Base-by-base conservation (phyloP, 371 early-diverging fungal species). In the Apophysomyces sp. region DNA sequence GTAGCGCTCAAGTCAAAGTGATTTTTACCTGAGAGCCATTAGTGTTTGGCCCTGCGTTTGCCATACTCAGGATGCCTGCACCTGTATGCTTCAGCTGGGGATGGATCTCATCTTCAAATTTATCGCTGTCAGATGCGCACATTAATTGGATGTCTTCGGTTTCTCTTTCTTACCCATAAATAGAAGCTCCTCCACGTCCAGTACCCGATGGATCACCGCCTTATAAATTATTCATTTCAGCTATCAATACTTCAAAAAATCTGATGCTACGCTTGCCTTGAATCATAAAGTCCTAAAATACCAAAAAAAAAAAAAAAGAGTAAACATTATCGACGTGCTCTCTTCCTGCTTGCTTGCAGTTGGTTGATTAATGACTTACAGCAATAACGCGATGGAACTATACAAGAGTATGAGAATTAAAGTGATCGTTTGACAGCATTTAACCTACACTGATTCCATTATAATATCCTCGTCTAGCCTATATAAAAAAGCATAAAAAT, bases 51-150 rank as follows among this genome's bases (percentile, higher is more conserved):
- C 95, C 95, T 40, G 87, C 61, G 73, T 95, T 95, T 21, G 95
- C 95, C 95, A 95, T 95, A 66, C 86, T 86, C 12, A 89, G 67
- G 61, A 91, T 86, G 28, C 92, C 93, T 58, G 87, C 87, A 40
- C 87, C 89, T n/a, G 89, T 84, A 66, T 95, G 95, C 63, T 89
- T 88, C 36, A 88, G 70, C 24, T 70, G 84, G 36, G 80, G 79
- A 64, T 86, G 74, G 40, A 92, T 86, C 66, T 94, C 94, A 73
- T 94, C 94, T 26, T 69, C 86, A 72, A 94, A 94, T 60, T 76
- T 82, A 27, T 78, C 77, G n/a, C 90, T 85, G 24, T 53, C 9
- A 54, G 41, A 67, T 58, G 59, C 16, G 5, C 52, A 15, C 16
- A 40, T 21, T 15, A 5, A 55, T 51, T 9, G 51, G 44, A 34